Percentiles rank a stretch among this genome's conserved stretches.
These are phyloP conservation scores for Hygrocybe punicea DNA, from an alignment of 768 basidiomycete species.

Conservation along the genomic window DNA sequence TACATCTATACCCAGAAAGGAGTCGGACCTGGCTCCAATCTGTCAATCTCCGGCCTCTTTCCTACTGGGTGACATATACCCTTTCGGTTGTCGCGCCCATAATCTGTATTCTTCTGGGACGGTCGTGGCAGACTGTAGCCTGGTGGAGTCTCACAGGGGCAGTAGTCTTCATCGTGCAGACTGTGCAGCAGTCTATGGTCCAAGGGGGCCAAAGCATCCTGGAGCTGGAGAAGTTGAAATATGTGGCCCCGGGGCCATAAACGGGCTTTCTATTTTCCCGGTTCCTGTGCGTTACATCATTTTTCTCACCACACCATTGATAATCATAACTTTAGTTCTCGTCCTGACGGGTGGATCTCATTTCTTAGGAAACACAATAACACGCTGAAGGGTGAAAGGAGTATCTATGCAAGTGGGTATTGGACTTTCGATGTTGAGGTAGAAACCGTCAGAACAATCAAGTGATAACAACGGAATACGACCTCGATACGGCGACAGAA, in stretches of 20 bases:
- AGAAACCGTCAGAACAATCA: too few relatives aligned
- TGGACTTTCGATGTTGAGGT: too few relatives aligned
- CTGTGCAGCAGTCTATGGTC: constrained; percentile 43
- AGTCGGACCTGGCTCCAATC: constrained; percentile 23
- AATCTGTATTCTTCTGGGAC: constrained; percentile 45
- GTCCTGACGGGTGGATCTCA: background rate
- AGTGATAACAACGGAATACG: too few relatives aligned
- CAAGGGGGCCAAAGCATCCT: constrained; percentile 46
- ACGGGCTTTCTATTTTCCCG: background rate
- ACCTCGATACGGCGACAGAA: too few relatives aligned
- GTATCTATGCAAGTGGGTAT: too few relatives aligned
- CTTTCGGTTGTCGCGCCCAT: constrained; percentile 47
- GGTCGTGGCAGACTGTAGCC: constrained; percentile 49
- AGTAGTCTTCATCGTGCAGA: constrained; percentile 46
- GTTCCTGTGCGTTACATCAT: background rate
- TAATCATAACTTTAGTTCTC: background rate
- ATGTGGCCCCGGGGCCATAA: constrained; percentile 53
- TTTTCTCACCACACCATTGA: background rate
- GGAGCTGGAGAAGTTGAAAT: constrained; percentile 52
- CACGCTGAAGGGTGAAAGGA: too few relatives aligned
- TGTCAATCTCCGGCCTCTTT: constrained; percentile 27
- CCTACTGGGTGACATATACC: constrained; percentile 20
- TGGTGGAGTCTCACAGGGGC: constrained; percentile 52
- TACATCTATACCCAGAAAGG: constrained; percentile 40
- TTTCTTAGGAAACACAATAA: too few relatives aligned